Percentiles rank a stretch among this genome's conserved stretches.
Evolutionary conservation across 2,329 filamentous ascomycete species (phyloP).

Genomic region (Myriosclerotinia curreyana): DNA sequence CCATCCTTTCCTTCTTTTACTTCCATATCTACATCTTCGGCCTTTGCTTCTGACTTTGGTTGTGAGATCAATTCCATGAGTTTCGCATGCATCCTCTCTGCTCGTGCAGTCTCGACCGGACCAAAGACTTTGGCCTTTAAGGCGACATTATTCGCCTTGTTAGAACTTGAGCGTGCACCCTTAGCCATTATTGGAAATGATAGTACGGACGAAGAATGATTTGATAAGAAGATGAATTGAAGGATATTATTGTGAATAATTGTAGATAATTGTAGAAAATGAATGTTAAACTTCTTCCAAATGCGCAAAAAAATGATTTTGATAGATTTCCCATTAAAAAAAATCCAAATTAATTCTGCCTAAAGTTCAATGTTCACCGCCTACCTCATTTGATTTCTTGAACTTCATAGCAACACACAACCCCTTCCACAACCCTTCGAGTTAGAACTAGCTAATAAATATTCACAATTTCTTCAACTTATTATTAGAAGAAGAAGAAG

Average conservation of each 20-base stretch:
- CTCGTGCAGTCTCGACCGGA: conserved; percentile 74
- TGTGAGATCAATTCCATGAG: conserved; percentile 76
- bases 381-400: neutral
- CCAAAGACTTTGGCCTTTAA: conserved; percentile 81
- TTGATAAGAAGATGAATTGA: neutral
- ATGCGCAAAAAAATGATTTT: conserved; percentile 10
- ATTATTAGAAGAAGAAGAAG: no score
- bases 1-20: conserved; percentile 37
- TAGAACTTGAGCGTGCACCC: conserved; percentile 72
- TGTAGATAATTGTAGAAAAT: neutral
- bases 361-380: neutral
- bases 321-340: neutral
- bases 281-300: neutral
- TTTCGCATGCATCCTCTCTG: conserved; percentile 81
- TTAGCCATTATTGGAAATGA: conserved; percentile 69
- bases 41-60: conserved; percentile 61
- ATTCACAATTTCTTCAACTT: neutral
- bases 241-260: neutral
- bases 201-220: neutral
- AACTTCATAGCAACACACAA: neutral
- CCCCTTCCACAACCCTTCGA: no score
- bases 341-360: conserved; percentile 1
- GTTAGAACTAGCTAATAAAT: conserved; percentile 4
- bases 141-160: conserved; percentile 78
- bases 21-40: conserved; percentile 50